A percentile compares a stretch with the other conserved stretches of the same genome.
These are phyloP conservation scores for Centella asiatica DNA, from an alignment of 129 eudicot genomes.

Conservation along the genomic window DNA sequence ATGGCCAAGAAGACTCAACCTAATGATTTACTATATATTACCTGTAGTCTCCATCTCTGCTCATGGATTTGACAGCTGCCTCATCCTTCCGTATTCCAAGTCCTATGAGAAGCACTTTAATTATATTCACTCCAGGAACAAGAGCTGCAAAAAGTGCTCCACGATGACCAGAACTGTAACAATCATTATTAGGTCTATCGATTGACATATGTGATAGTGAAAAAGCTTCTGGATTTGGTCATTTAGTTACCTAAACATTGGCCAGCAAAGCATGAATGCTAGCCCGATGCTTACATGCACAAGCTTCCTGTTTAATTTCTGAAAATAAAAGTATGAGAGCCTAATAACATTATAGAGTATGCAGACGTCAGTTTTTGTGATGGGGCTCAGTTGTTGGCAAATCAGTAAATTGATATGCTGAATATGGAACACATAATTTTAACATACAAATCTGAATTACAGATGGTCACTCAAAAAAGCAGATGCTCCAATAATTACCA, in stretches of 20 bases:
- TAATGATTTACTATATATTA: too few species aligned
- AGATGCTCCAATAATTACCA: too few species aligned
- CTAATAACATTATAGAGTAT: too few species aligned
- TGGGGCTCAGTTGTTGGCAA: background rate
- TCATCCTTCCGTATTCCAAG: conserved; percentile 77
- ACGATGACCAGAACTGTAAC: conserved; percentile 56
- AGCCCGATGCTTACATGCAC: conserved; percentile 76
- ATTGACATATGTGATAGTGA: background rate
- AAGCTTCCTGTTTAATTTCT: conserved; percentile 92
- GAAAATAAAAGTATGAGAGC: background rate
- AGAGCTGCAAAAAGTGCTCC: conserved; percentile 72
- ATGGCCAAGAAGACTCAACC: too few species aligned
- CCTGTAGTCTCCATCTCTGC: conserved; percentile 83
- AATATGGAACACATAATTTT: too few species aligned
- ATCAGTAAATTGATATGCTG: too few species aligned
- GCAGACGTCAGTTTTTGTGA: background rate
- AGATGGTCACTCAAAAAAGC: too few species aligned
- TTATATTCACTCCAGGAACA: conserved; percentile 61
- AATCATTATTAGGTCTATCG: conserved; percentile 18
- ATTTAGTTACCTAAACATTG: conserved; percentile 70
- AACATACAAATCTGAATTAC: too few species aligned
- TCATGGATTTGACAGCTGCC: conserved; percentile 81
- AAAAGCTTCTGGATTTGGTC: background rate
- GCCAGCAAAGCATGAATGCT: conserved; percentile 97
- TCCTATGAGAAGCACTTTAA: conserved; percentile 74